Evolutionary conservation across 768 basidiomycete species (phyloP).

Genomic region (Lentinus tigrinus): DNA sequence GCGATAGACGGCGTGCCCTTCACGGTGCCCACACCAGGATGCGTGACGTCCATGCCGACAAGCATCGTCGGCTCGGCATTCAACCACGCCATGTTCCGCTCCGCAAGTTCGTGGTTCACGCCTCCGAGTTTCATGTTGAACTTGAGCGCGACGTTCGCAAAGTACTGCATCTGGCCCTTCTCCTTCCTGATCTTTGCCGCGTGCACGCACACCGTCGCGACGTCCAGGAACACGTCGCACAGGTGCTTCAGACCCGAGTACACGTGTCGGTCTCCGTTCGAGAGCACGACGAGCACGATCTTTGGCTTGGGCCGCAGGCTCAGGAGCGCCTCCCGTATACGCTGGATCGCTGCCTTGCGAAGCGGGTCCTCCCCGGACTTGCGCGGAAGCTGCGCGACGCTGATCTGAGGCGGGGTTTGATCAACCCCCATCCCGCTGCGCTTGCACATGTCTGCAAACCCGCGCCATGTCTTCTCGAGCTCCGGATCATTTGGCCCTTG

Average conservation of each 20-base stretch:
- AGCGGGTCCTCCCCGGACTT: constrained; percentile 55
- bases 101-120: constrained; percentile 47
- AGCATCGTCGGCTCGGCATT: constrained; percentile 45
- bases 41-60: constrained; percentile 68
- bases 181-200: constrained; percentile 68
- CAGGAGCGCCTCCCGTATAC: constrained; percentile 43
- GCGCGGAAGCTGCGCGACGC: constrained; percentile 46
- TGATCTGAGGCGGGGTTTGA: constrained; percentile 35
- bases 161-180: constrained; percentile 52
- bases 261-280: constrained; percentile 45
- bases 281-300: constrained; percentile 47
- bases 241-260: constrained; percentile 54
- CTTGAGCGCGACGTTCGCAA: constrained; percentile 55
- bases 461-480: constrained; percentile 44
- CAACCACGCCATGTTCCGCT: constrained; percentile 38
- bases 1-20: constrained; percentile 53
- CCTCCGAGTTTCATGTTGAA: constrained; percentile 58
- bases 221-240: constrained; percentile 48
- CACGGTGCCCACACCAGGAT: constrained; percentile 74
- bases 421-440: constrained; percentile 60
- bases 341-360: constrained; percentile 46
- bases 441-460: constrained; percentile 63
- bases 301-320: constrained; percentile 39
- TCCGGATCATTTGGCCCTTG: constrained; percentile 49
- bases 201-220: constrained; percentile 72